A percentile compares a stretch with the other conserved stretches of the same genome.
Evolutionary conservation across 2,329 filamentous ascomycete species (phyloP).

Genomic region (Apiospora sp.): DNA sequence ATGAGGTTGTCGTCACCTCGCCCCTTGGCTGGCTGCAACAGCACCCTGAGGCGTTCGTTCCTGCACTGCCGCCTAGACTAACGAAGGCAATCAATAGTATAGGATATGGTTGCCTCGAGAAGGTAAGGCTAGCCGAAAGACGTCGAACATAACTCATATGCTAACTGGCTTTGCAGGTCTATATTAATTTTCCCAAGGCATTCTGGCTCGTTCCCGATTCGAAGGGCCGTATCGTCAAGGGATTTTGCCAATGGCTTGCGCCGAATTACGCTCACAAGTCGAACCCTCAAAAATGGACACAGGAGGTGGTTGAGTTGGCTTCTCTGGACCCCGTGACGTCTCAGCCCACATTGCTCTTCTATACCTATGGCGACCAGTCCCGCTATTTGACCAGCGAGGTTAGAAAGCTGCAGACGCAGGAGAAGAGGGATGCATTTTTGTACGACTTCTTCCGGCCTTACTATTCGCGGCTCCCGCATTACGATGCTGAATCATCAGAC

Average conservation of each 20-base stretch:
- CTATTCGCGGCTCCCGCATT: constrained; percentile 77
- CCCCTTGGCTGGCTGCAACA: constrained; percentile 75
- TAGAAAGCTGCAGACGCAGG: constrained; percentile 49
- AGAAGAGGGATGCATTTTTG: constrained; percentile 62
- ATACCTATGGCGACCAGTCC: constrained; percentile 72
- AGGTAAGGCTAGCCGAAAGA: constrained; percentile 53
- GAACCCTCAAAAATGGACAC: constrained; percentile 73
- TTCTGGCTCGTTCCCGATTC: constrained; percentile 70
- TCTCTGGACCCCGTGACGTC: constrained; percentile 64
- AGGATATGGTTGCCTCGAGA: constrained; percentile 76
- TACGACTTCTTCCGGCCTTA: constrained; percentile 78
- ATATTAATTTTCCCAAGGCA: constrained; percentile 75
- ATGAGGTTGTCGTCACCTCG: constrained; percentile 72
- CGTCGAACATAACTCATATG: background rate
- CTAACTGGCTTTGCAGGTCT: constrained; percentile 46
- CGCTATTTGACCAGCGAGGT: constrained; percentile 58
- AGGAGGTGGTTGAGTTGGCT: constrained; percentile 80
- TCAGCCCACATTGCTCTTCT: constrained; percentile 88
- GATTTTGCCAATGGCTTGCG: constrained; percentile 79
- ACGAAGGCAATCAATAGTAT: constrained; percentile 68
- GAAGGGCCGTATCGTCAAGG: constrained; percentile 56
- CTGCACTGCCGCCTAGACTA: constrained; percentile 64
- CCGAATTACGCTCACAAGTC: constrained; percentile 71
- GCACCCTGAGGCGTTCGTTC: constrained; percentile 65
- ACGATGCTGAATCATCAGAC: constrained; percentile 56